Evolutionary conservation across 2,329 filamentous ascomycete genomes (phyloP).

Genomic region (Hypoxylon sp.): DNA sequence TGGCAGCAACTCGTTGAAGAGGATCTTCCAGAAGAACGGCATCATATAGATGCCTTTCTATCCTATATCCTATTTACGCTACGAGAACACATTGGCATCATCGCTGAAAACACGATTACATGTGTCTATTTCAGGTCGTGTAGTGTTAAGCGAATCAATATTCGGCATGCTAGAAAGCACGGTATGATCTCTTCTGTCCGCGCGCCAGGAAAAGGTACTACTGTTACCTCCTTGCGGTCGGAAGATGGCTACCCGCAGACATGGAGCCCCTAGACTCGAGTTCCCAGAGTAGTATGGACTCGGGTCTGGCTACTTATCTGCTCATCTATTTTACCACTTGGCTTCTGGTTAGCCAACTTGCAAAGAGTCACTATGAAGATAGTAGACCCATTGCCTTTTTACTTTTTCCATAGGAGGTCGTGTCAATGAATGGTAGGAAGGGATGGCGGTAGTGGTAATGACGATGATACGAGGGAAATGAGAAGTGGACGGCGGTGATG

Average conservation of each 20-base stretch:
- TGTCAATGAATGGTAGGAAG: too few species aligned
- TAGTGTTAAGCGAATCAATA: background rate
- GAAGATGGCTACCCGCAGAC: too few species aligned
- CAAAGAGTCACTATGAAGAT: background rate
- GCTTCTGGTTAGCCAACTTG: background rate
- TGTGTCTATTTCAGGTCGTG: background rate
- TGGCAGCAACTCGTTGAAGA: conserved; percentile 61
- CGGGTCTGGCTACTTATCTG: background rate
- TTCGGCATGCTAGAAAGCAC: background rate
- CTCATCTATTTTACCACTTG: background rate
- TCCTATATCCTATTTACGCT: too few species aligned
- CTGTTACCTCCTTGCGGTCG: too few species aligned
- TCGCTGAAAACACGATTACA: conserved; percentile 1
- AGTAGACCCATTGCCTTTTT: too few species aligned
- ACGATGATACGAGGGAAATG: conserved; percentile 20
- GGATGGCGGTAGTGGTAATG: conserved; percentile 5
- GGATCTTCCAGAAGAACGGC: conserved; percentile 61
- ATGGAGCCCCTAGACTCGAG: too few species aligned
- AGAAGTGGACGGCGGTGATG: background rate
- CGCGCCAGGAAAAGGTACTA: too few species aligned
- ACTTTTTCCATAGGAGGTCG: too few species aligned
- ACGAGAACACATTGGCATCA: conserved; percentile 10
- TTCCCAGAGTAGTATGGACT: too few species aligned
- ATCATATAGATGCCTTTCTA: conserved; percentile 55
- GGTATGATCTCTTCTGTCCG: too few species aligned